phyloP scores from a whole-genome alignment of 257 asterid species.

The Eustoma russellianum region DNA sequence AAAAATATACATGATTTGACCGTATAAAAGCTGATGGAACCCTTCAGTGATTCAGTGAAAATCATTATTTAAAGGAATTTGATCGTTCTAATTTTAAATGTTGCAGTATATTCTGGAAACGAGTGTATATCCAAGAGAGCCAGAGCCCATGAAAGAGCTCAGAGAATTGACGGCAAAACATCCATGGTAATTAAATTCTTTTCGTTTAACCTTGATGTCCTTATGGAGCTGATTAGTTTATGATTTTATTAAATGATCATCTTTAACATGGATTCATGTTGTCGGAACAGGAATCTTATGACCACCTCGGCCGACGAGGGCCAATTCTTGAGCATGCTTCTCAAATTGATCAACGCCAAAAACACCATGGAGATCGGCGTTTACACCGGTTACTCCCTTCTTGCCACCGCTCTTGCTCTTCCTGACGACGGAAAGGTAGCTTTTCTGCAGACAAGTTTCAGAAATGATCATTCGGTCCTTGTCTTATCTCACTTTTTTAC shows the following conservation, averaged over 20 bases:
- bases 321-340: slow-evolving; percentile 72
- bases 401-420: slow-evolving; percentile 82
- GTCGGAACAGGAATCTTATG: slow-evolving; percentile 57
- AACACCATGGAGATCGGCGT: slow-evolving; percentile 95
- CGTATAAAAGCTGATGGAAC: too few relatives aligned
- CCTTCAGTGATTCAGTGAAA: too few relatives aligned
- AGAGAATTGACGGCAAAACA: slow-evolving; percentile 79
- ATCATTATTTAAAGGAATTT: too few relatives aligned
- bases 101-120: slow-evolving; percentile 72
- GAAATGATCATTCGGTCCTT: neutral
- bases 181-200: slow-evolving; percentile 46
- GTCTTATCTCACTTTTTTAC: too few relatives aligned
- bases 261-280: neutral
- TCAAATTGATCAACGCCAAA: slow-evolving; percentile 76
- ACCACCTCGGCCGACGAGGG: slow-evolving; percentile 91
- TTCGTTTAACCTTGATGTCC: neutral
- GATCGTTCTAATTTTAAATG: neutral
- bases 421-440: slow-evolving; percentile 73
- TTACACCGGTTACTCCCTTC: slow-evolving; percentile 81
- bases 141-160: slow-evolving; percentile 79
- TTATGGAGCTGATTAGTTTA: neutral
- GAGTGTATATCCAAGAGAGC: slow-evolving; percentile 80
- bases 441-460: neutral
- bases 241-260: neutral
- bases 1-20: too few relatives aligned